Percentiles rank a stretch among this genome's conserved stretches.
Conservation (phyloP, 2,329 filamentous ascomycete species). For the Trichophyton benhamiae region DNA sequence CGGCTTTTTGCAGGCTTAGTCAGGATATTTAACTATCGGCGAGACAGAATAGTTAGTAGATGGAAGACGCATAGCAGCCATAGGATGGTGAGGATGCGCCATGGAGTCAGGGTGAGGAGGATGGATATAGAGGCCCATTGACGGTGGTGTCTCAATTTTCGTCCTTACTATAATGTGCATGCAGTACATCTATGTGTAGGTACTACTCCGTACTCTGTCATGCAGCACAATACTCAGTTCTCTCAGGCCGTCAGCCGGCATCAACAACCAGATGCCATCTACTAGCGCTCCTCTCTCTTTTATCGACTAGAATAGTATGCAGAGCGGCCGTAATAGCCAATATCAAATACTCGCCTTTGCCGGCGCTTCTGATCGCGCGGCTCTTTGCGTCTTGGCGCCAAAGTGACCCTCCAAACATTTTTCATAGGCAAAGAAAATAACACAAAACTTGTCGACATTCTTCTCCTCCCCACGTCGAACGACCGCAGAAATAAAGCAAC, state of each 20-base stretch:
- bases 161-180: too few relatives aligned
- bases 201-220: too few relatives aligned
- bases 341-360: too few relatives aligned
- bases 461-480: not conserved
- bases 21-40: not conserved
- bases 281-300: too few relatives aligned
- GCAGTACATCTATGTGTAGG: too few relatives aligned
- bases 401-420: not conserved
- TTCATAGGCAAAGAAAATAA: not conserved
- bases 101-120: not conserved
- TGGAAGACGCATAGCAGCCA: not conserved
- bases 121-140: too few relatives aligned
- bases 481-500: not conserved
- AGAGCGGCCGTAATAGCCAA: too few relatives aligned
- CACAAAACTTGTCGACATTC: constrained; percentile 1
- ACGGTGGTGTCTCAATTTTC: too few relatives aligned
- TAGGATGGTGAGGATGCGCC: not conserved
- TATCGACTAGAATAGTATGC: too few relatives aligned
- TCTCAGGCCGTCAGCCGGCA: too few relatives aligned
- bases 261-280: too few relatives aligned
- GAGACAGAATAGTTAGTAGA: not conserved
- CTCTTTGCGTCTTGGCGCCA: not conserved
- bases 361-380: not conserved
- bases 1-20: not conserved
- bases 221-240: too few relatives aligned